Percentiles rank a stretch among this genome's conserved stretches.
Conservation (phyloP, 768 basidiomycete genomes). For the Amanita muscaria region DNA sequence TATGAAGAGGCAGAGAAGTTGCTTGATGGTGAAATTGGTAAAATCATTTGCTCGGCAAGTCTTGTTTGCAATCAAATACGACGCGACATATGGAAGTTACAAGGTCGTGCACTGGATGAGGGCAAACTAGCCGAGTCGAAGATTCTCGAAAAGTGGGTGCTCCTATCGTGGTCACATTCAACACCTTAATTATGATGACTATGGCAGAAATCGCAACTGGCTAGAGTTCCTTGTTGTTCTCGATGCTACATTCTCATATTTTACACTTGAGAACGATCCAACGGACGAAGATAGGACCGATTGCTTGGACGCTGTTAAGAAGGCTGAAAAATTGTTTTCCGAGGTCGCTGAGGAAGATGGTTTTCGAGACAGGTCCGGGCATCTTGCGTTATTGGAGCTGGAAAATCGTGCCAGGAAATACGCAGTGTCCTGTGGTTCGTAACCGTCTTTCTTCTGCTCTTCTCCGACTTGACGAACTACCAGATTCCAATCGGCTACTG, state of each 20-base stretch:
- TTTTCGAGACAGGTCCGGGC: constrained; percentile 61
- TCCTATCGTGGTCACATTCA: not conserved
- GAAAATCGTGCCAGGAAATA: constrained; percentile 49
- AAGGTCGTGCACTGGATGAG: constrained; percentile 53
- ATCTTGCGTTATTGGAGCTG: constrained; percentile 68
- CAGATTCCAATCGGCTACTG: constrained; percentile 39
- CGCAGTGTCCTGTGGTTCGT: constrained; percentile 39
- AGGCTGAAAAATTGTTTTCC: constrained; percentile 43
- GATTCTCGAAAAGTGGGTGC: constrained; percentile 50
- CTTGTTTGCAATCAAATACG: constrained; percentile 69
- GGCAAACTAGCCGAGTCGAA: constrained; percentile 48
- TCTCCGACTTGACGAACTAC: not conserved
- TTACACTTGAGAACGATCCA: constrained; percentile 18
- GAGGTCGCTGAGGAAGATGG: constrained; percentile 59
- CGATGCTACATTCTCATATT: constrained; percentile 50
- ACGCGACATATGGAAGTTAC: constrained; percentile 56
- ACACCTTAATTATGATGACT: constrained; percentile 4
- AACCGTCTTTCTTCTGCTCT: not conserved
- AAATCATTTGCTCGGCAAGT: constrained; percentile 58
- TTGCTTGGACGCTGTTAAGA: constrained; percentile 29
- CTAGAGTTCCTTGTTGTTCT: constrained; percentile 70
- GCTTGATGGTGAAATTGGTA: constrained; percentile 61
- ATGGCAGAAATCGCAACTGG: constrained; percentile 73
- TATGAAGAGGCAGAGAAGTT: constrained; percentile 65
- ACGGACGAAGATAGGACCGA: constrained; percentile 30